These are phyloP conservation scores for Knoxia roxburghii DNA, from an alignment of 257 asterid species.

Conservation along the genomic window DNA sequence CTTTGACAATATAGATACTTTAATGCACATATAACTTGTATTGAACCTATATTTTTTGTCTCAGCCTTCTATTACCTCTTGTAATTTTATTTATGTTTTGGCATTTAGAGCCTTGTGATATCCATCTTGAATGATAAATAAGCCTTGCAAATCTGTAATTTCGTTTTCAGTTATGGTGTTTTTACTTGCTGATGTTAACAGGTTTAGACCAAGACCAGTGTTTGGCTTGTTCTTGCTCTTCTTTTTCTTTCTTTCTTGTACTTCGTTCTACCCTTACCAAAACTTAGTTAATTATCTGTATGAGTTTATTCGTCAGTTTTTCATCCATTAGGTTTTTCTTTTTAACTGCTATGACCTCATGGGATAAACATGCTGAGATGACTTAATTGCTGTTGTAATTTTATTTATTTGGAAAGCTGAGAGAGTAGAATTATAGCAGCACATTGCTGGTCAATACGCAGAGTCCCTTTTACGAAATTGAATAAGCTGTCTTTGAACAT, in stretches of 20 bases:
- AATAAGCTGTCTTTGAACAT: neutral
- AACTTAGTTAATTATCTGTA: neutral
- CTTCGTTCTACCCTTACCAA: neutral
- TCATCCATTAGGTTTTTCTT: constrained; percentile 1
- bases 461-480: neutral
- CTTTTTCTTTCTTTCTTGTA: neutral
- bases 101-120: too few relatives aligned
- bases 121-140: too few relatives aligned
- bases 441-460: neutral
- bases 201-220: neutral
- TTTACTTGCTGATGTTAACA: neutral
- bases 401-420: neutral
- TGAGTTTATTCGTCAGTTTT: neutral
- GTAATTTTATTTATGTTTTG: too few relatives aligned
- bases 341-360: neutral
- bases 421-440: neutral
- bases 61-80: too few relatives aligned
- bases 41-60: too few relatives aligned
- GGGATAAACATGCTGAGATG: neutral
- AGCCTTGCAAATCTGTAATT: neutral
- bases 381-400: neutral
- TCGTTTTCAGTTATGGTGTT: neutral
- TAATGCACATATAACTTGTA: too few relatives aligned
- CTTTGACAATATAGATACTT: too few relatives aligned
- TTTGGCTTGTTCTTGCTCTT: neutral